phyloP scores from a whole-genome alignment of 2,329 filamentous ascomycete genomes.

The Colletotrichum spinosum region DNA sequence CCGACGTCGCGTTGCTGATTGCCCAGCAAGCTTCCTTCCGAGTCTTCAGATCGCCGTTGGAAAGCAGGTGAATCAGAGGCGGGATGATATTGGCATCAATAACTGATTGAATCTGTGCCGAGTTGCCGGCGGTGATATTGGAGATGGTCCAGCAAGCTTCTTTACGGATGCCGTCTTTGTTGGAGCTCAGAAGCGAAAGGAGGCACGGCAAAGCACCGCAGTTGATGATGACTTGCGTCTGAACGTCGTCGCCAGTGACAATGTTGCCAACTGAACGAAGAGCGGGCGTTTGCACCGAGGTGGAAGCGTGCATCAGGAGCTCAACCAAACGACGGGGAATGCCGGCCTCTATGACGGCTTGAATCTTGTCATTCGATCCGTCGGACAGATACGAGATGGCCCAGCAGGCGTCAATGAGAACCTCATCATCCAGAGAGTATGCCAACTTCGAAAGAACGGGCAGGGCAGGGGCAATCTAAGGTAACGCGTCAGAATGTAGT shows the following conservation, averaged over 20 bases:
- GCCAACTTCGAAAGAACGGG: constrained; percentile 97
- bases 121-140: constrained; percentile 98
- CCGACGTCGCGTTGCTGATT: constrained; percentile 97
- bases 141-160: constrained; percentile 99
- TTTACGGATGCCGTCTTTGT: constrained; percentile 98
- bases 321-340: constrained; percentile 97
- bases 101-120: constrained; percentile 95
- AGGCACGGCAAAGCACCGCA: constrained; percentile 92
- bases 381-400: constrained; percentile 98
- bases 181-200: constrained; percentile 93
- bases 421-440: constrained; percentile 98
- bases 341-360: constrained; percentile 97
- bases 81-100: constrained; percentile 98
- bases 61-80: constrained; percentile 93
- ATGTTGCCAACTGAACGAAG: constrained; percentile 98
- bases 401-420: constrained; percentile 99
- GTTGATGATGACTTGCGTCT: constrained; percentile 99
- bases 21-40: constrained; percentile 99
- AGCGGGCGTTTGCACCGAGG: constrained; percentile 96
- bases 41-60: constrained; percentile 98
- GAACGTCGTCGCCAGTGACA: constrained; percentile 97
- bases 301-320: constrained; percentile 97
- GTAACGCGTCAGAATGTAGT: not conserved
- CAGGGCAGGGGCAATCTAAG: constrained; percentile 90
- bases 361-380: constrained; percentile 98